Conservation (phyloP, 1,139 yeast genomes). For the Lipomyces yarrowii region DNA sequence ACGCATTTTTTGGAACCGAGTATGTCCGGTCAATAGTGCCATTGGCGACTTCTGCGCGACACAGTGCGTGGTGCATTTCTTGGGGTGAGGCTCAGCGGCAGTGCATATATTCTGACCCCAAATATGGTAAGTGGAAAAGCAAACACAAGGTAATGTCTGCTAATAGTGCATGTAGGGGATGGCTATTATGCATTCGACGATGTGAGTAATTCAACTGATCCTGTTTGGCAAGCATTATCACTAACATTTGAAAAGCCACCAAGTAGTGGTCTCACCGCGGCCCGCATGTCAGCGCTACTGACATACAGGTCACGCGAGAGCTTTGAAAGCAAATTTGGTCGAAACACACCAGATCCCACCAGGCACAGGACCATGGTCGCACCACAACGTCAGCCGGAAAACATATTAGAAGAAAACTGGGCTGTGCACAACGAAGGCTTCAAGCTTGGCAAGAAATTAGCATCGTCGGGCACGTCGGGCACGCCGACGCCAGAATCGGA, state of each 20-base stretch:
- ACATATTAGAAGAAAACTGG: constrained; percentile 51
- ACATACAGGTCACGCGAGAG: constrained; percentile 92
- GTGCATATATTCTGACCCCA: constrained; percentile 91
- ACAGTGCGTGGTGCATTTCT: constrained; percentile 97
- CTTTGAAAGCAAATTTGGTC: constrained; percentile 86
- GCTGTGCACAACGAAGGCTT: constrained; percentile 68
- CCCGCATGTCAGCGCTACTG: constrained; percentile 92
- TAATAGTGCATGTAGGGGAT: constrained; percentile 48
- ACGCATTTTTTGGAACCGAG: constrained; percentile 68
- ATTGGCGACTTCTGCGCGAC: constrained; percentile 90
- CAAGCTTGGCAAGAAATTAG: constrained; percentile 38
- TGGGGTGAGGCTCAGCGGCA: constrained; percentile 99
- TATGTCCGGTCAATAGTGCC: constrained; percentile 78
- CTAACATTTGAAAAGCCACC: constrained; percentile 55
- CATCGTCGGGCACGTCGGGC: constrained; percentile 12
- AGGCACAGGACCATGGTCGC: constrained; percentile 43
- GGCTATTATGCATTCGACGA: constrained; percentile 79
- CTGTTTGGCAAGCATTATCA: neutral
- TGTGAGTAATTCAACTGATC: constrained; percentile 11
- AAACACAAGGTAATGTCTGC: neutral
- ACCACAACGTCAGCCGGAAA: constrained; percentile 41
- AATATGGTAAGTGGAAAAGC: constrained; percentile 48
- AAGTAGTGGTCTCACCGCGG: constrained; percentile 84
- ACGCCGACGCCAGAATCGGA: constrained; percentile 19
- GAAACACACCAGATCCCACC: constrained; percentile 63